Evolutionary conservation across 805 yeast genomes (phyloP).

Genomic region (Cyberlindnera amylophila): DNA sequence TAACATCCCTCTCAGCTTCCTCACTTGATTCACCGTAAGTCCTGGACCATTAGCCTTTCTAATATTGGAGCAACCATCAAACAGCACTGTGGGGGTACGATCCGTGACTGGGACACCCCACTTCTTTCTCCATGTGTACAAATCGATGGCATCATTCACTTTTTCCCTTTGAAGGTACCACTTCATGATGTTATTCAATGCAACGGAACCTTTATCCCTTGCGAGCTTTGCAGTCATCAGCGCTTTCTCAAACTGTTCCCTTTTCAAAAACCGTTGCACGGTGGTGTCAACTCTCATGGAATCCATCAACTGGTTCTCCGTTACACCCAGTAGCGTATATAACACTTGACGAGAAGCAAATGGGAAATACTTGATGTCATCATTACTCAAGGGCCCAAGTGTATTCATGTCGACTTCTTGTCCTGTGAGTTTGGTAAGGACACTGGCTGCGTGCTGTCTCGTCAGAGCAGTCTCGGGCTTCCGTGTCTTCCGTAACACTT

Average conservation of each 20-base stretch:
- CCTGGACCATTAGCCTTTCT: conserved; percentile 17
- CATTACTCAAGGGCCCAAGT: conserved; percentile 35
- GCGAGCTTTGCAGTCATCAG: conserved; percentile 46
- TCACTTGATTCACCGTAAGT: conserved; percentile 34
- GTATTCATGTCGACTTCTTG: conserved; percentile 22
- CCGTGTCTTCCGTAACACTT: neutral
- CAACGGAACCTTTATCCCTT: conserved; percentile 48
- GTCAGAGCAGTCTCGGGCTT: conserved; percentile 14
- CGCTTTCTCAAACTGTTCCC: conserved; percentile 52
- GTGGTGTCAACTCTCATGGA: conserved; percentile 53
- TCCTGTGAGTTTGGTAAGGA: conserved; percentile 19
- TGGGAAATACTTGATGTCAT: conserved; percentile 31
- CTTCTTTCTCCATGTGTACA: conserved; percentile 54
- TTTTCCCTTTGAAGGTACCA: conserved; percentile 40
- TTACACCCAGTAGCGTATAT: conserved; percentile 55
- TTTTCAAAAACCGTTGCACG: conserved; percentile 45
- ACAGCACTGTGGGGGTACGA: conserved; percentile 42
- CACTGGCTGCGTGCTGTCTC: conserved; percentile 25
- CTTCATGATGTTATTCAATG: conserved; percentile 57
- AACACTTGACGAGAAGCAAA: conserved; percentile 43
- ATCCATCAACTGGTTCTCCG: conserved; percentile 54
- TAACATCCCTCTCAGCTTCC: conserved; percentile 32
- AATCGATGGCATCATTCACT: conserved; percentile 46
- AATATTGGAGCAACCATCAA: conserved; percentile 41
- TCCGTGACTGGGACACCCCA: conserved; percentile 55